Percentiles rank a stretch among this genome's conserved stretches.
phyloP scores from a whole-genome alignment of 2,329 filamentous ascomycete genomes.

The Herpotrichia juniperi region DNA sequence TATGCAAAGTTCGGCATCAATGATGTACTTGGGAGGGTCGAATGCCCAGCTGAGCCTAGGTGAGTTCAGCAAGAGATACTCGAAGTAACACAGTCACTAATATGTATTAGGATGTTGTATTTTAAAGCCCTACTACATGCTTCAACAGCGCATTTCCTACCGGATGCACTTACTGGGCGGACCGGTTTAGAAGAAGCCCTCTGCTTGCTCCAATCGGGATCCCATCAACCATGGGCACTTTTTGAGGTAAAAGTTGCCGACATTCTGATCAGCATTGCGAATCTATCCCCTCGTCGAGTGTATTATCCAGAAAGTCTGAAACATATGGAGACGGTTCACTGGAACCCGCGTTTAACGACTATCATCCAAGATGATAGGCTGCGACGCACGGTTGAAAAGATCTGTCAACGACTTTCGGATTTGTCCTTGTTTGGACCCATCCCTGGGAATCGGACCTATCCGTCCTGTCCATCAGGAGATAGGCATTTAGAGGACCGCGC shows the following conservation, averaged over 20 bases:
- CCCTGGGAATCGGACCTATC: background rate
- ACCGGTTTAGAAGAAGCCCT: slow-evolving; percentile 69
- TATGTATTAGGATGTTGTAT: slow-evolving; percentile 61
- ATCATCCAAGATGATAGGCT: slow-evolving; percentile 42
- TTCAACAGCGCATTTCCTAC: slow-evolving; percentile 62
- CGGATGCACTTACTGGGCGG: slow-evolving; percentile 62
- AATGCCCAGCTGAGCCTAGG: slow-evolving; percentile 63
- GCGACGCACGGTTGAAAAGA: slow-evolving; percentile 14
- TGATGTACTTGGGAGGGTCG: slow-evolving; percentile 59
- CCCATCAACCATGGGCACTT: slow-evolving; percentile 49
- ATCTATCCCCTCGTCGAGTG: slow-evolving; percentile 44
- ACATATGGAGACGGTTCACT: slow-evolving; percentile 36
- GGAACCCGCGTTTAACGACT: slow-evolving; percentile 32
- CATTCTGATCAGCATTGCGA: slow-evolving; percentile 32
- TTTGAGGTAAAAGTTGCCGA: slow-evolving; percentile 4
- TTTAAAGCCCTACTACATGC: slow-evolving; percentile 66
- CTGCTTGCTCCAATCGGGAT: slow-evolving; percentile 55
- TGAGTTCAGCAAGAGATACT: too few species aligned
- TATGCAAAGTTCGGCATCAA: slow-evolving; percentile 63
- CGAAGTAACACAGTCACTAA: too few species aligned
- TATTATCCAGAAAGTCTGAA: slow-evolving; percentile 34
- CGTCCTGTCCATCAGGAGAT: slow-evolving; percentile 1
- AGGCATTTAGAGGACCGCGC: slow-evolving; percentile 27
- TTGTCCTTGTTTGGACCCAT: slow-evolving; percentile 12
- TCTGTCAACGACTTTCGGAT: slow-evolving; percentile 16